Conservation (phyloP, 2,329 filamentous ascomycete genomes). For the Aureobasidium sp. region DNA sequence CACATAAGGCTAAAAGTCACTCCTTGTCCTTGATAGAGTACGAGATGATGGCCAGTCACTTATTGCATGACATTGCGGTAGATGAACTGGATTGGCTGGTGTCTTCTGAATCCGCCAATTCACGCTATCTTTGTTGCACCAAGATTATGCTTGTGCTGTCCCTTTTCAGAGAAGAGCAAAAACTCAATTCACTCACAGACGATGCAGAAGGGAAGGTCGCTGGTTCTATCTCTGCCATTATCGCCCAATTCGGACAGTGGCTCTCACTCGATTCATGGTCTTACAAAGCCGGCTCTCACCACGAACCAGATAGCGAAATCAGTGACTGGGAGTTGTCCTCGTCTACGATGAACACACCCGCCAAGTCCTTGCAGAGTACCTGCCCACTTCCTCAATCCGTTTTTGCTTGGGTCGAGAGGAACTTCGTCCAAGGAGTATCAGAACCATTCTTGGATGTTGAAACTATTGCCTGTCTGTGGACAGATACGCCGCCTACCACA, state of each 20-base stretch:
- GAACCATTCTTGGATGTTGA: constrained; percentile 19
- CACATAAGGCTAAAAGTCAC: background rate
- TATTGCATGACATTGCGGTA: constrained; percentile 5
- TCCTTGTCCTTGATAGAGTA: constrained; percentile 9
- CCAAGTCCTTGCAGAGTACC: background rate
- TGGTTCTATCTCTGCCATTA: constrained; percentile 52
- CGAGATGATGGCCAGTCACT: constrained; percentile 11
- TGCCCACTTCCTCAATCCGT: background rate
- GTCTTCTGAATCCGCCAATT: constrained; percentile 38
- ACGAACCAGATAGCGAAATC: constrained; percentile 51
- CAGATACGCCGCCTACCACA: background rate
- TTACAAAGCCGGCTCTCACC: constrained; percentile 43
- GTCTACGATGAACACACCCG: constrained; percentile 23
- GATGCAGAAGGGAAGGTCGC: background rate
- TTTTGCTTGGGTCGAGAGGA: constrained; percentile 24
- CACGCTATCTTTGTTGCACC: constrained; percentile 26
- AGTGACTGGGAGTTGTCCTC: constrained; percentile 24
- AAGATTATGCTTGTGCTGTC: constrained; percentile 60
- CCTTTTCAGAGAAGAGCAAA: constrained; percentile 80
- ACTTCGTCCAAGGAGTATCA: constrained; percentile 13
- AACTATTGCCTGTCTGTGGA: constrained; percentile 17
- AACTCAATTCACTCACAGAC: constrained; percentile 49
- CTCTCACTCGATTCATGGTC: constrained; percentile 62
- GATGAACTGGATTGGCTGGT: constrained; percentile 13
- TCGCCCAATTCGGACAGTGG: constrained; percentile 77